These are phyloP conservation scores for Colletotrichum lini DNA, from an alignment of 2,329 filamentous ascomycete species.

Conservation along the genomic window DNA sequence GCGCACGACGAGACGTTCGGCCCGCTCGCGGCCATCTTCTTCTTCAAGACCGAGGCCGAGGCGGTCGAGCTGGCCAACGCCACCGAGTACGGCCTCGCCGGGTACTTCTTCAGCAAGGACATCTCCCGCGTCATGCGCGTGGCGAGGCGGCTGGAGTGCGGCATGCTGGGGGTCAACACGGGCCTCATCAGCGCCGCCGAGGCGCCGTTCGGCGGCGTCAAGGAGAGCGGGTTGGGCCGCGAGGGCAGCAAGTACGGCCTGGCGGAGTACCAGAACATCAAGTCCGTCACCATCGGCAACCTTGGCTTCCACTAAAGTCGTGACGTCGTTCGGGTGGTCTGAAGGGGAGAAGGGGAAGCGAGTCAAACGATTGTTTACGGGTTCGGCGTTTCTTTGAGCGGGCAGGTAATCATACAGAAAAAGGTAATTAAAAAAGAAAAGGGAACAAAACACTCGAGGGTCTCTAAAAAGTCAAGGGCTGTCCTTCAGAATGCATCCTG, in stretches of 20 bases:
- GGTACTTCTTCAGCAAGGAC: slow-evolving; percentile 76
- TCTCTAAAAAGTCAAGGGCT: background rate
- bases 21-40: slow-evolving; percentile 77
- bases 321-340: background rate
- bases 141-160: slow-evolving; percentile 63
- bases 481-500: background rate
- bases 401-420: background rate
- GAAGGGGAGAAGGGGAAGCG: background rate
- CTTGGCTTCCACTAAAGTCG: slow-evolving; percentile 19
- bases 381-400: background rate
- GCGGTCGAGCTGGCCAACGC: slow-evolving; percentile 76
- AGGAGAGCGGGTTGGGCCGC: slow-evolving; percentile 54
- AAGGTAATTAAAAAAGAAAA: no score
- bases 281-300: slow-evolving; percentile 44
- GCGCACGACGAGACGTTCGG: slow-evolving; percentile 81
- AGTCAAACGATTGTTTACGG: background rate
- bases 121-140: slow-evolving; percentile 59
- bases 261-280: slow-evolving; percentile 47
- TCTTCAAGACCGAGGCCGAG: slow-evolving; percentile 79
- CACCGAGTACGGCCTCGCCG: slow-evolving; percentile 78
- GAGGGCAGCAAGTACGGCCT: slow-evolving; percentile 52
- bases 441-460: background rate
- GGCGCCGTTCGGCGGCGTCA: slow-evolving; percentile 53
- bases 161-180: slow-evolving; percentile 55
- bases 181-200: slow-evolving; percentile 53